These are phyloP conservation scores for Globisporangium abappressorium DNA, from an alignment of 352 stramenopile genomes.

Conservation along the genomic window DNA sequence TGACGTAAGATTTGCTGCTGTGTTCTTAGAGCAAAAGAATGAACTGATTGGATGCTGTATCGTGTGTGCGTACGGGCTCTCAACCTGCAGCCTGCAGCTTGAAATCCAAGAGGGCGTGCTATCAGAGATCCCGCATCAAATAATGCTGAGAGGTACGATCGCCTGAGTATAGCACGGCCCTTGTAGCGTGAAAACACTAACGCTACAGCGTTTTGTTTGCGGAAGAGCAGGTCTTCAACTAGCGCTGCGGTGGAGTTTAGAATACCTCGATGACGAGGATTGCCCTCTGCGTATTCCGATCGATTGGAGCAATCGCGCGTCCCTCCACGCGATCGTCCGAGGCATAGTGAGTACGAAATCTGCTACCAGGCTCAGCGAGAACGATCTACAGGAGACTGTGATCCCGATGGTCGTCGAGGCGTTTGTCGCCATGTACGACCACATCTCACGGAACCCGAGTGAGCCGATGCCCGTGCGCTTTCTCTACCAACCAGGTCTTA, in stretches of 20 bases:
- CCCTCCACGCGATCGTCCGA: slow-evolving; percentile 39
- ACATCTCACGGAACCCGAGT: slow-evolving; percentile 31
- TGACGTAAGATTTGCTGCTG: slow-evolving; percentile 1
- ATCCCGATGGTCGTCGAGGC: slow-evolving; percentile 39
- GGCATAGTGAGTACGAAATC: slow-evolving; percentile 43
- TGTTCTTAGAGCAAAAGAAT: background rate
- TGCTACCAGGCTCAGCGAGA: slow-evolving; percentile 14
- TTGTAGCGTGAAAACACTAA: background rate
- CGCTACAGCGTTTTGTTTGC: background rate
- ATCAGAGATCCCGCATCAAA: slow-evolving; percentile 22
- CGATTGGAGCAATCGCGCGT: slow-evolving; percentile 38
- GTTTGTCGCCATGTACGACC: slow-evolving; percentile 43
- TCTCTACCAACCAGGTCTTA: slow-evolving; percentile 25
- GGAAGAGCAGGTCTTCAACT: slow-evolving; percentile 36
- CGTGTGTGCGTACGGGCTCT: background rate
- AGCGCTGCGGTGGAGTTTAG: slow-evolving; percentile 43
- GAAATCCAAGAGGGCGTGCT: slow-evolving; percentile 39
- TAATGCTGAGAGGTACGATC: slow-evolving; percentile 29
- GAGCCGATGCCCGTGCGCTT: slow-evolving; percentile 51
- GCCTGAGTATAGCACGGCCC: background rate
- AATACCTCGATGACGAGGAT: slow-evolving; percentile 34
- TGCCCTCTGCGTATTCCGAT: slow-evolving; percentile 44
- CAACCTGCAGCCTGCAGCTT: slow-evolving; percentile 31
- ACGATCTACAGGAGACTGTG: slow-evolving; percentile 19
- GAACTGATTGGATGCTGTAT: background rate